Conservation (phyloP, 78 protist species). For the Capsaspora owczarzaki region DNA sequence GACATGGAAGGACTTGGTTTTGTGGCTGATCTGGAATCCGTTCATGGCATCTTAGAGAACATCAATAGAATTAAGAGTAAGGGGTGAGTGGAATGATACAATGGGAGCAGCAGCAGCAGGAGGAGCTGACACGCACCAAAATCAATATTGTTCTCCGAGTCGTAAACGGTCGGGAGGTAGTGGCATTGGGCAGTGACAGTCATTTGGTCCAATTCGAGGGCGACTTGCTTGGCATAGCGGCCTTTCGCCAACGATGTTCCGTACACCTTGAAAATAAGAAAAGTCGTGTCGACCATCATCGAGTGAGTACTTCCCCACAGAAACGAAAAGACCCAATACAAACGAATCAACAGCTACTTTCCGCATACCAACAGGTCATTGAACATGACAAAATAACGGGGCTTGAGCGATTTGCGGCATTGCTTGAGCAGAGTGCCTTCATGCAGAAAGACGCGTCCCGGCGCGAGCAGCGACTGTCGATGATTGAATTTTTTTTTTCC, state of each 20-base stretch:
- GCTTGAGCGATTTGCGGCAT: not conserved
- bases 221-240: not conserved
- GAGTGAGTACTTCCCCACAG: not conserved
- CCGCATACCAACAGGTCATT: not conserved
- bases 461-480: not conserved
- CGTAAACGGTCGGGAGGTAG: not conserved
- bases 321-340: not conserved
- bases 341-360: not conserved
- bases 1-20: not conserved
- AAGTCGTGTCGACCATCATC: not conserved
- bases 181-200: not conserved
- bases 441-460: not conserved
- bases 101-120: not conserved
- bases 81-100: not conserved
- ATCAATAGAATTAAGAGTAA: not conserved
- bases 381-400: not conserved
- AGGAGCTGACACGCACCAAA: not conserved
- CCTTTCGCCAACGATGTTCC: not conserved
- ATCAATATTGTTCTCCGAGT: not conserved
- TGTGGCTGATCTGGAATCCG: not conserved
- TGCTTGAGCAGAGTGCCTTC: constrained; percentile 3
- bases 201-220: not conserved
- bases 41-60: not conserved
- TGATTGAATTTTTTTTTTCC: too few species aligned
- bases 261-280: not conserved